phyloP scores from a whole-genome alignment of 148 eudicot species.

The Bassia scoparia region DNA sequence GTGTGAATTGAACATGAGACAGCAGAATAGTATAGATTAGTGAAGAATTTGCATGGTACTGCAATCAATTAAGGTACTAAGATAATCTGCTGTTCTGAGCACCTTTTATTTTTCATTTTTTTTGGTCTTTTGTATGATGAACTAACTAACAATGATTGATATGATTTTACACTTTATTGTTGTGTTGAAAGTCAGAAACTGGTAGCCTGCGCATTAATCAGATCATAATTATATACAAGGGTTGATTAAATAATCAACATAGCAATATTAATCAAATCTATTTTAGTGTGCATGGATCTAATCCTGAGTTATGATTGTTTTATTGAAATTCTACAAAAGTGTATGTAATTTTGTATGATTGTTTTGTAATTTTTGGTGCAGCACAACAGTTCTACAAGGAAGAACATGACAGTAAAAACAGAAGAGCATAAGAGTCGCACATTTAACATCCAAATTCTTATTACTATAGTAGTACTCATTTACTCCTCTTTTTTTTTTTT shows the following conservation, averaged over 20 bases:
- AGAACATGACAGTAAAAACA: constrained; percentile 15
- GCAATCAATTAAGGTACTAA: not conserved
- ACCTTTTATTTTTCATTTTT: not conserved
- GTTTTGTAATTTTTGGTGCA: constrained; percentile 7
- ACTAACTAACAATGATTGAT: too few relatives aligned
- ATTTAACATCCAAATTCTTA: not conserved
- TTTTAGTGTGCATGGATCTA: not conserved
- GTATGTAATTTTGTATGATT: not conserved
- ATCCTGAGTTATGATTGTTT: not conserved
- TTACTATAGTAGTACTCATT: not conserved
- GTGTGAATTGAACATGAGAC: not conserved
- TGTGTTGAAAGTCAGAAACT: not conserved
- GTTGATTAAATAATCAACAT: too few relatives aligned
- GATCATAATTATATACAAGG: not conserved
- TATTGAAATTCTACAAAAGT: not conserved
- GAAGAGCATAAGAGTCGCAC: not conserved
- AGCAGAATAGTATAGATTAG: not conserved
- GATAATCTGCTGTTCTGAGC: not conserved
- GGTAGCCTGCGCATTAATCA: not conserved
- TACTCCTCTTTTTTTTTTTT: not conserved
- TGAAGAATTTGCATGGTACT: not conserved
- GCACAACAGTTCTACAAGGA: constrained; percentile 19
- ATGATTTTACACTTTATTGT: not conserved
- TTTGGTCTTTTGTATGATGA: too few relatives aligned
- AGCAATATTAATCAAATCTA: too few relatives aligned